Conservation (phyloP, 768 basidiomycete genomes). For the Amanita subjunquillea region DNA sequence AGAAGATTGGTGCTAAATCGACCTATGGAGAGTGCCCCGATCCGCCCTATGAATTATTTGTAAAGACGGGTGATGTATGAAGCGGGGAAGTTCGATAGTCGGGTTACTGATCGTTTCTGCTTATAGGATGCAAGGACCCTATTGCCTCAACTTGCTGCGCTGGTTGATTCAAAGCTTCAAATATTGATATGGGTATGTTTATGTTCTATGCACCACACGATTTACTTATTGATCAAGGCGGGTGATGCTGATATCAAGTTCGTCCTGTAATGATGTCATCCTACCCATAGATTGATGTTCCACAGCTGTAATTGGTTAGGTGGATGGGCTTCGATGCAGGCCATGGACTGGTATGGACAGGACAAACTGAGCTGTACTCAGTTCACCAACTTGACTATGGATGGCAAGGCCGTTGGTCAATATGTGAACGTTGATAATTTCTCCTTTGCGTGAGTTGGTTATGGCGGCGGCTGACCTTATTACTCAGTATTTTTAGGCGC, state of each 20-base stretch:
- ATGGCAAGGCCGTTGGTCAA: constrained; percentile 41
- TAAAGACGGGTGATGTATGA: constrained; percentile 46
- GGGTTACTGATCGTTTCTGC: neutral
- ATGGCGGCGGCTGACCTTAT: neutral
- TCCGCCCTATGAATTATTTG: constrained; percentile 30
- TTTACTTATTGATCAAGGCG: constrained; percentile 20
- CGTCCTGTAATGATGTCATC: constrained; percentile 6
- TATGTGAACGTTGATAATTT: constrained; percentile 60
- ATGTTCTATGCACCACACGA: constrained; percentile 5
- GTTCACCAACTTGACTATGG: constrained; percentile 47
- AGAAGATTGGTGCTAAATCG: constrained; percentile 41
- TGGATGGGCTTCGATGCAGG: constrained; percentile 28
- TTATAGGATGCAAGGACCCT: constrained; percentile 42
- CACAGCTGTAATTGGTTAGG: constrained; percentile 39
- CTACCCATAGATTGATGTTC: neutral
- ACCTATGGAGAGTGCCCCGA: constrained; percentile 39
- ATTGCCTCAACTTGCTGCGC: constrained; percentile 36
- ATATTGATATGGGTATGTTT: constrained; percentile 35
- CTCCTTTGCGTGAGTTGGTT: constrained; percentile 46
- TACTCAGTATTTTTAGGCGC: constrained; percentile 25
- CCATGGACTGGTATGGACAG: constrained; percentile 39
- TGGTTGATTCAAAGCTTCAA: constrained; percentile 33
- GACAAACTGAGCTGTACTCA: constrained; percentile 22
- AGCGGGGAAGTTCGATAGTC: too few relatives aligned
- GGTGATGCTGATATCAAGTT: constrained; percentile 45